These are phyloP conservation scores for Pelargonium exstipulatum DNA, from an alignment of 441 rosid species.

Conservation along the genomic window DNA sequence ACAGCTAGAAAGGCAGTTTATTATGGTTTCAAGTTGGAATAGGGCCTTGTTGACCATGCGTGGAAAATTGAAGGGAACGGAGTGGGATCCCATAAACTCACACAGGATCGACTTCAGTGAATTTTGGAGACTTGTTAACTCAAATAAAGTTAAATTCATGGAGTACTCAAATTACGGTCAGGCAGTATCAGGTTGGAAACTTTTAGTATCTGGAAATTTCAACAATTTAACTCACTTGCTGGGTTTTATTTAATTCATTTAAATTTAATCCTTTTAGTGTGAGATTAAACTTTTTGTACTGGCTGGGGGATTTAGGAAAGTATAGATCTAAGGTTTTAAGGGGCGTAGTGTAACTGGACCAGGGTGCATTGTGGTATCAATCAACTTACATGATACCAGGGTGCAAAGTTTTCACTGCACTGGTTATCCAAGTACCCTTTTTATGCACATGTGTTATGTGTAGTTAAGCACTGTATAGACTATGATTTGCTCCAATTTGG, in stretches of 20 bases:
- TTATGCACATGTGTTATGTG: not conserved
- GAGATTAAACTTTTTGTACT: not conserved
- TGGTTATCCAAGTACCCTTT: not conserved
- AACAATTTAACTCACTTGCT: slow-evolving; percentile 6
- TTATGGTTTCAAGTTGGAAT: slow-evolving; percentile 86
- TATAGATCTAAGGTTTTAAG: not conserved
- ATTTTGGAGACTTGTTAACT: slow-evolving; percentile 59
- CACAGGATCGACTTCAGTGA: slow-evolving; percentile 74
- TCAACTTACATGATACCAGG: not conserved
- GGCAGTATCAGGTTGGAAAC: slow-evolving; percentile 62
- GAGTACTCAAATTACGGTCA: slow-evolving; percentile 90
- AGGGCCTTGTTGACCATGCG: slow-evolving; percentile 59
- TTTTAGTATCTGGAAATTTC: slow-evolving; percentile 12
- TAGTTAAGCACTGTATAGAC: not conserved
- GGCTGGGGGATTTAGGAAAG: not conserved
- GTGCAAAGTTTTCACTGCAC: not conserved
- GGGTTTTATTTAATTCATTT: not conserved
- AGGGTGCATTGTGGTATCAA: not conserved
- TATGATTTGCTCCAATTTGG: not conserved
- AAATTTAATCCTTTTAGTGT: not conserved
- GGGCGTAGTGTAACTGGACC: not conserved
- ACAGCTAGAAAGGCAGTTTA: slow-evolving; percentile 89
- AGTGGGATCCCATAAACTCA: slow-evolving; percentile 85
- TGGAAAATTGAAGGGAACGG: slow-evolving; percentile 80
- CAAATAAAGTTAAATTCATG: slow-evolving; percentile 78